phyloP scores from a whole-genome alignment of 176 grass and related monocot species.

The Carex parvula region DNA sequence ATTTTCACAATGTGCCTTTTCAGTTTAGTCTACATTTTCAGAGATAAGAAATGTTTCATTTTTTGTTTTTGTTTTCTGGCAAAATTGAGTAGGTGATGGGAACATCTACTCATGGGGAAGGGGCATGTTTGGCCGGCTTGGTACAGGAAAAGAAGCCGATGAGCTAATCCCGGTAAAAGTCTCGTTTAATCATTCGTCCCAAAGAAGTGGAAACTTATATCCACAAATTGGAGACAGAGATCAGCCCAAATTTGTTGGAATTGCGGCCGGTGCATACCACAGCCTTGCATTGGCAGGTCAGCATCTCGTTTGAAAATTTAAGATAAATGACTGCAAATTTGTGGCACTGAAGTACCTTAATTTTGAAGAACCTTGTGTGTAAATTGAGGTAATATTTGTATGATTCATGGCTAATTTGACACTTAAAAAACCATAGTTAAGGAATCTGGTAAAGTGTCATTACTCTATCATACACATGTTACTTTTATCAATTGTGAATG shows the following conservation, averaged over 20 bases:
- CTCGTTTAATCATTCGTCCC: conserved; percentile 12
- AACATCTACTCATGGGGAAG: conserved; percentile 82
- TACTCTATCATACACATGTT: background rate
- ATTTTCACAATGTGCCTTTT: background rate
- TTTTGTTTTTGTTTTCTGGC: background rate
- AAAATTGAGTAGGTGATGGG: conserved; percentile 55
- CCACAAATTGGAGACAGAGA: conserved; percentile 5
- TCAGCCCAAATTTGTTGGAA: conserved; percentile 49
- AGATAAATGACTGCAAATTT: background rate
- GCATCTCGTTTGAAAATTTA: background rate
- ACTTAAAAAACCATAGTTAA: background rate
- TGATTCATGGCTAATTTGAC: background rate
- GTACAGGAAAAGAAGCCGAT: conserved; percentile 62
- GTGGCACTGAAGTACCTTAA: background rate
- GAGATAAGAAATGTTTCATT: background rate
- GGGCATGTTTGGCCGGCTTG: conserved; percentile 80
- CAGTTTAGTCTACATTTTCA: background rate
- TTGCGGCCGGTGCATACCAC: conserved; percentile 80
- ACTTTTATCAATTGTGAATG: background rate
- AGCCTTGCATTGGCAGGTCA: conserved; percentile 77
- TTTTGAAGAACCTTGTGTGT: background rate
- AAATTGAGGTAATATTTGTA: background rate
- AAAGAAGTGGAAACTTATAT: conserved; percentile 9
- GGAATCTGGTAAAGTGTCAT: background rate
- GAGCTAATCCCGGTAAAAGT: conserved; percentile 55